Conservation (phyloP, 2,329 filamentous ascomycete species). For the Colletotrichum sansevieriae region DNA sequence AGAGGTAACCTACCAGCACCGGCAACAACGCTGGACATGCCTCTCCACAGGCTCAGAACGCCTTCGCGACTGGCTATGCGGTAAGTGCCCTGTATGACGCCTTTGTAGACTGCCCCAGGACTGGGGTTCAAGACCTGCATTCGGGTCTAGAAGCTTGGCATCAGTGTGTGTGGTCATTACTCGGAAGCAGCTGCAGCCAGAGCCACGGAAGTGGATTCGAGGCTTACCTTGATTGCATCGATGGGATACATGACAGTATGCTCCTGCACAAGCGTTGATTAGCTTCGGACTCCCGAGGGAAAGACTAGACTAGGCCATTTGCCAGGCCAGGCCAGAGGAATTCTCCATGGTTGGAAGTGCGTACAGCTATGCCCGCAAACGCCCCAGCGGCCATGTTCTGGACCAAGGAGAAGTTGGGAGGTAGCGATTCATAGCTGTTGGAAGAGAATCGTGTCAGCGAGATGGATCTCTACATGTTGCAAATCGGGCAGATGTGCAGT, state of each 20-base stretch:
- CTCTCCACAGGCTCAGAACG: constrained; percentile 92
- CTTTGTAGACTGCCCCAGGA: constrained; percentile 84
- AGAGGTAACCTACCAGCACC: constrained; percentile 79
- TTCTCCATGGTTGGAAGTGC: constrained; percentile 47
- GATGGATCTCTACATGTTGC: not conserved
- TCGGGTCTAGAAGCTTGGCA: constrained; percentile 76
- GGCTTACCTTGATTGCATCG: constrained; percentile 92
- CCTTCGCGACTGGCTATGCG: constrained; percentile 94
- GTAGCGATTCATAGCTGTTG: constrained; percentile 87
- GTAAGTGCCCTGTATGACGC: constrained; percentile 91
- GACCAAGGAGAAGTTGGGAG: constrained; percentile 91
- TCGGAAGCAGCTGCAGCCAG: not conserved
- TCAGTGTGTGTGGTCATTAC: constrained; percentile 39
- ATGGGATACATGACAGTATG: constrained; percentile 99
- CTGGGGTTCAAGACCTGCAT: constrained; percentile 96
- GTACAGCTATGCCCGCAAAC: constrained; percentile 94
- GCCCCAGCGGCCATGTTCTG: constrained; percentile 98
- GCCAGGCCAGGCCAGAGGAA: not conserved
- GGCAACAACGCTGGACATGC: constrained; percentile 94
- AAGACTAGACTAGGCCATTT: not conserved
- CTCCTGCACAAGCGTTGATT: constrained; percentile 70
- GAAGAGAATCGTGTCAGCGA: constrained; percentile 41
- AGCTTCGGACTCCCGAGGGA: constrained; percentile 32
- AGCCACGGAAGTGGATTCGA: not conserved
- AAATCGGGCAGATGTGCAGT: too few relatives aligned